phyloP scores from a whole-genome alignment of 768 basidiomycete genomes.

The Podaxis pistillaris region DNA sequence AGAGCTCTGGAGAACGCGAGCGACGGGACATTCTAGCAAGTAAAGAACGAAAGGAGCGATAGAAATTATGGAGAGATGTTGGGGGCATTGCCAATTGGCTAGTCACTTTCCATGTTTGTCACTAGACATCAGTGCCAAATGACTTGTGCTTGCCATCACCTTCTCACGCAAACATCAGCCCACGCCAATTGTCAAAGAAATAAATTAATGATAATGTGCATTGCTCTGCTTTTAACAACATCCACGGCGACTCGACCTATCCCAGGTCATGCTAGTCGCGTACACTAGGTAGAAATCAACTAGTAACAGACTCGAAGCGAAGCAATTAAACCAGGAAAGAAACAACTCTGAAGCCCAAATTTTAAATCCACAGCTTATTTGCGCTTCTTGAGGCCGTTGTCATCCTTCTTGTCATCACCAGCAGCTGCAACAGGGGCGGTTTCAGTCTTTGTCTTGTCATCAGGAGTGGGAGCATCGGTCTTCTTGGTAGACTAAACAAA shows the following conservation, averaged over 20 bases:
- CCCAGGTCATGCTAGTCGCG: conserved; percentile 16
- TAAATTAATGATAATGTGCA: conserved; percentile 15
- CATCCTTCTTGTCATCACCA: conserved; percentile 72
- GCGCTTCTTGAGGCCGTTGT: conserved; percentile 72
- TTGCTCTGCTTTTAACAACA: conserved; percentile 16
- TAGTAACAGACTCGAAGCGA: conserved; percentile 13
- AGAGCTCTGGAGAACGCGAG: conserved; percentile 45
- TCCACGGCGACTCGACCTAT: conserved; percentile 11
- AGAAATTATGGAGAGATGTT: not conserved
- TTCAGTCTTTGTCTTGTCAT: conserved; percentile 66
- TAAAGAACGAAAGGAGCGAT: conserved; percentile 1
- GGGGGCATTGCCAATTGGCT: not conserved
- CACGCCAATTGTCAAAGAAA: not conserved
- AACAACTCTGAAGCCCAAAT: conserved; percentile 9
- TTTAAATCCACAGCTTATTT: conserved; percentile 27
- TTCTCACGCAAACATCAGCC: not conserved
- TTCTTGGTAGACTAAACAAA: conserved; percentile 66
- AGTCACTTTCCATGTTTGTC: conserved; percentile 1
- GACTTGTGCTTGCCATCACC: conserved; percentile 17
- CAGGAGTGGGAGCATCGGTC: conserved; percentile 61
- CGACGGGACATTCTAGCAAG: conserved; percentile 49
- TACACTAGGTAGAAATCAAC: conserved; percentile 11
- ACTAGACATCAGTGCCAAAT: not conserved
- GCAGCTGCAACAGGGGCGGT: conserved; percentile 68
- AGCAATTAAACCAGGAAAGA: conserved; percentile 1